Conservation (phyloP, 176 grass and related monocot species). For the Aechmea fasciata region DNA sequence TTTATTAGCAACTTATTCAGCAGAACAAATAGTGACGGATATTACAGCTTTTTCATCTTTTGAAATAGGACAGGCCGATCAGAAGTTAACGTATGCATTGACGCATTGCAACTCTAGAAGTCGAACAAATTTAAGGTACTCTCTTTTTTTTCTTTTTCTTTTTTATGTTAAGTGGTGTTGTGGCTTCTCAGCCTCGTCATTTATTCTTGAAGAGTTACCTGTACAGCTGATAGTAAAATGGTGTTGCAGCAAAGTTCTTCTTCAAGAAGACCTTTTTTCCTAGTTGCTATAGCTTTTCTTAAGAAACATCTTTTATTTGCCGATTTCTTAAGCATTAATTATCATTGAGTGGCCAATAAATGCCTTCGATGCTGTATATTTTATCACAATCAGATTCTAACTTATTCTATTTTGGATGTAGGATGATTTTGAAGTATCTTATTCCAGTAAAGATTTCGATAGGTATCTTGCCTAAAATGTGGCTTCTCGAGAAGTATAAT, state of each 20-base stretch:
- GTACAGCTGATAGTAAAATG: too few species aligned
- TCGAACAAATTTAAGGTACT: slow-evolving; percentile 66
- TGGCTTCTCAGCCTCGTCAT: neutral
- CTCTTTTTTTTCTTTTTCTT: slow-evolving; percentile 12
- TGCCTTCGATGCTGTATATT: neutral
- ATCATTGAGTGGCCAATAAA: neutral
- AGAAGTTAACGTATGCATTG: slow-evolving; percentile 90
- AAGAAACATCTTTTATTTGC: neutral
- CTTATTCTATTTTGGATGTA: slow-evolving; percentile 28
- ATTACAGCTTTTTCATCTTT: slow-evolving; percentile 21
- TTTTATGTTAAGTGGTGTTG: neutral
- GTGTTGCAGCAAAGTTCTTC: neutral
- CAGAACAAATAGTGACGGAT: slow-evolving; percentile 2
- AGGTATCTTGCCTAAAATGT: slow-evolving; percentile 65
- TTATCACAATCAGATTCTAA: slow-evolving; percentile 11
- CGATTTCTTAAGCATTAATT: neutral
- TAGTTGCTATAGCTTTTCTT: neutral
- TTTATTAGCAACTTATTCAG: neutral
- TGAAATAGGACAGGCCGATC: slow-evolving; percentile 63
- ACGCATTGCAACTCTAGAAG: slow-evolving; percentile 55
- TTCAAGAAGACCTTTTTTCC: neutral
- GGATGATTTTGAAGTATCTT: slow-evolving; percentile 94
- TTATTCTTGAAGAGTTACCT: neutral
- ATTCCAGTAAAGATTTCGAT: slow-evolving; percentile 91
- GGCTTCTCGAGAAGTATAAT: slow-evolving; percentile 62